phyloP scores from a whole-genome alignment of 306 rosid genomes.

The Hippophae tibetana region DNA sequence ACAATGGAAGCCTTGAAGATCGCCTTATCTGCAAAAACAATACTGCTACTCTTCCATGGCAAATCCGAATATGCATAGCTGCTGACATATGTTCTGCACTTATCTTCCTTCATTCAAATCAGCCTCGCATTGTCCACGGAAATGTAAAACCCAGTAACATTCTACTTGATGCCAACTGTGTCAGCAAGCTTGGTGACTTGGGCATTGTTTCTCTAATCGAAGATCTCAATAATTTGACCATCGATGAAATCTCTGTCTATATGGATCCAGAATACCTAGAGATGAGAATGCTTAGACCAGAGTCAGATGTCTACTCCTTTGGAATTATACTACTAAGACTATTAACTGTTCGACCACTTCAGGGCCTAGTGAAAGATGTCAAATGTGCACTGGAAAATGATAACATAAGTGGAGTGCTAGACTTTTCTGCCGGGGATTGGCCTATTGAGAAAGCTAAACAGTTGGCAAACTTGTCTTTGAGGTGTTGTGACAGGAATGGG shows the following conservation, averaged over 20 bases:
- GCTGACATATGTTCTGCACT: slow-evolving; percentile 75
- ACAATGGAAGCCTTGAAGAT: slow-evolving; percentile 75
- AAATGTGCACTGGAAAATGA: slow-evolving; percentile 57
- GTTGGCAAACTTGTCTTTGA: slow-evolving; percentile 61
- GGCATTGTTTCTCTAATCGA: slow-evolving; percentile 52
- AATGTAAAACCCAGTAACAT: slow-evolving; percentile 80
- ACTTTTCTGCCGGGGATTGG: slow-evolving; percentile 91
- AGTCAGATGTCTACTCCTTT: slow-evolving; percentile 75
- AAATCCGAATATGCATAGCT: slow-evolving; percentile 61
- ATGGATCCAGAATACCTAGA: slow-evolving; percentile 65
- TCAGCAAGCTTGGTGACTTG: slow-evolving; percentile 58
- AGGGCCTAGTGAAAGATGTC: slow-evolving; percentile 52
- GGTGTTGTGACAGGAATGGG: slow-evolving; percentile 50
- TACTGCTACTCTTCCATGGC: slow-evolving; percentile 63
- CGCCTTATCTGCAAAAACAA: slow-evolving; percentile 47
- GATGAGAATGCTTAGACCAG: slow-evolving; percentile 52
- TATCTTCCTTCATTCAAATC: slow-evolving; percentile 65
- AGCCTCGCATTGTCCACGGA: slow-evolving; percentile 68
- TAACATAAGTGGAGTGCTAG: slow-evolving; percentile 48
- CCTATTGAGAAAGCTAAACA: slow-evolving; percentile 53
- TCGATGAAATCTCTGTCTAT: slow-evolving; percentile 33
- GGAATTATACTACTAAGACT: slow-evolving; percentile 63
- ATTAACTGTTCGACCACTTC: slow-evolving; percentile 54
- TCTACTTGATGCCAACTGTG: slow-evolving; percentile 73
- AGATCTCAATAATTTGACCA: slow-evolving; percentile 26